Evolutionary conservation across 768 basidiomycete species (phyloP).

Genomic region (Pholiota molesta): DNA sequence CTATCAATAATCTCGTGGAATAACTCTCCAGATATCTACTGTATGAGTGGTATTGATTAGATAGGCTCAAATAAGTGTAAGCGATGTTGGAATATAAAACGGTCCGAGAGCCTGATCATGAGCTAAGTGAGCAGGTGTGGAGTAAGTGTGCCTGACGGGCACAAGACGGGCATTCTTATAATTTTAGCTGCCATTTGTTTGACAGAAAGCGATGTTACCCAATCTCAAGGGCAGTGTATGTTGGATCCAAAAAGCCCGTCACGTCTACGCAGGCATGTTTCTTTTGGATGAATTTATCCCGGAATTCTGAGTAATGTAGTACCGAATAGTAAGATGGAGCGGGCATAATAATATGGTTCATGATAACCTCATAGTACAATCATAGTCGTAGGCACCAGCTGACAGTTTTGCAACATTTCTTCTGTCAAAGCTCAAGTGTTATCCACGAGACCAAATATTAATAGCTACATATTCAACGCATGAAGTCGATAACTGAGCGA

Average conservation of each 20-base stretch:
- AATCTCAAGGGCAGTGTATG: background rate
- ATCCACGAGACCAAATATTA: constrained; percentile 1
- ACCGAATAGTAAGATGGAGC: no score
- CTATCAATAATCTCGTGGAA: background rate
- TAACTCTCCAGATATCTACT: no score
- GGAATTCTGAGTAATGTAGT: no score
- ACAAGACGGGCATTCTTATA: background rate
- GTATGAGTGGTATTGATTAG: background rate
- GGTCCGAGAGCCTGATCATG: background rate
- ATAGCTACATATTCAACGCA: background rate
- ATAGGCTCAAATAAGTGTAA: background rate
- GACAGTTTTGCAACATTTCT: background rate
- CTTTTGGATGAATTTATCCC: no score
- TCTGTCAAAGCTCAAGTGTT: background rate
- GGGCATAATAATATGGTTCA: no score
- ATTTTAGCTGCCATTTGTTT: background rate
- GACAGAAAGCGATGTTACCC: background rate
- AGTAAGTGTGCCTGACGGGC: background rate
- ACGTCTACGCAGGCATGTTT: no score
- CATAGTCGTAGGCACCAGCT: background rate
- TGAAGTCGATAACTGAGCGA: background rate
- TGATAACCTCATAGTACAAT: no score
- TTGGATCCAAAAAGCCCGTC: no score
- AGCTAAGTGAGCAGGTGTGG: background rate
- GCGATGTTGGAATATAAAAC: background rate